These are phyloP conservation scores for Sedum album DNA, from an alignment of 164 flowering plant genomes.

Conservation along the genomic window DNA sequence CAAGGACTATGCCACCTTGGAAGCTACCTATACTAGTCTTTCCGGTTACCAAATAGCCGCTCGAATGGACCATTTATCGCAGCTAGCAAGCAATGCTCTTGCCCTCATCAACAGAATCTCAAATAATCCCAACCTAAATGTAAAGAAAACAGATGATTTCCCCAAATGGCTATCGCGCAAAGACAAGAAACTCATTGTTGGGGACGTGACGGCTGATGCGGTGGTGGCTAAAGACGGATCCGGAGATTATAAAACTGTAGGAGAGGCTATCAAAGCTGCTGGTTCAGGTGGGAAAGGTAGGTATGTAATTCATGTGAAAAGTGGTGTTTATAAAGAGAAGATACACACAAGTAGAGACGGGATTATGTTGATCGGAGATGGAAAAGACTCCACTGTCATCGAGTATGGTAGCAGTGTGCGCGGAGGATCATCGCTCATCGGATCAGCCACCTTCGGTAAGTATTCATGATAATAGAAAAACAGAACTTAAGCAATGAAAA, in stretches of 20 bases:
- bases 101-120: slow-evolving; percentile 39
- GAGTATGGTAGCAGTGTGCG: slow-evolving; percentile 22
- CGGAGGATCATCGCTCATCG: slow-evolving; percentile 25
- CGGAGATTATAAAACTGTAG: slow-evolving; percentile 27
- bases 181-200: slow-evolving; percentile 28
- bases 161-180: slow-evolving; percentile 30
- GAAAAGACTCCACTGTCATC: slow-evolving; percentile 33
- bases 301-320: slow-evolving; percentile 43
- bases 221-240: slow-evolving; percentile 45
- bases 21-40: not conserved
- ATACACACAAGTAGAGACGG: slow-evolving; percentile 32
- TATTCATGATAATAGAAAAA: not conserved
- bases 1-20: slow-evolving; percentile 19
- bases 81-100: slow-evolving; percentile 32
- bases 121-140: not conserved
- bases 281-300: slow-evolving; percentile 19
- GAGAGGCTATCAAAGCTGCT: slow-evolving; percentile 36
- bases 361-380: slow-evolving; percentile 43
- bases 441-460: slow-evolving; percentile 40
- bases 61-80: slow-evolving; percentile 31
- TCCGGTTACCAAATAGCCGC: slow-evolving; percentile 12
- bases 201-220: slow-evolving; percentile 22
- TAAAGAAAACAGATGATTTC: not conserved
- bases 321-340: slow-evolving; percentile 40
- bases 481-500: too few species aligned